Conservation (phyloP, 1,284 basidiomycete species). For the Pseudozyma hubeiensis region DNA sequence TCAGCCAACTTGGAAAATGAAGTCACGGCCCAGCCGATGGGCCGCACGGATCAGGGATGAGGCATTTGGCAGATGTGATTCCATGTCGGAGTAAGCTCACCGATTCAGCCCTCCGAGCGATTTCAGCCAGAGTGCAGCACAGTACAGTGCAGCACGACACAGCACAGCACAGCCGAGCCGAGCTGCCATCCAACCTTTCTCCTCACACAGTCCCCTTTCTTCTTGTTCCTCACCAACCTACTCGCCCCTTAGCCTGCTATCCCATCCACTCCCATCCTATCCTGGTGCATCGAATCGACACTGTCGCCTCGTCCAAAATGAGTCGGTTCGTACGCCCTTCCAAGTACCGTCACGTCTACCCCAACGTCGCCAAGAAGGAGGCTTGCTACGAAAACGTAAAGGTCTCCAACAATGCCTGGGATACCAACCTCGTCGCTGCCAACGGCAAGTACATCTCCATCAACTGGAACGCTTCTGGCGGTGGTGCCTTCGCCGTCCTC, state of each 20-base stretch:
- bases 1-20: too few relatives aligned
- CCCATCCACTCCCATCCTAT: neutral
- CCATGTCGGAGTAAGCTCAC: too few relatives aligned
- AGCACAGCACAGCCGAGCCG: constrained; percentile 18
- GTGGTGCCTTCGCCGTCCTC: constrained; percentile 92
- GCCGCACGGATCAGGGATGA: constrained; percentile 32
- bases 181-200: too few relatives aligned
- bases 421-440: constrained; percentile 91
- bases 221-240: too few relatives aligned
- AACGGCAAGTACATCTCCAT: constrained; percentile 79
- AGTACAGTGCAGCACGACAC: neutral
- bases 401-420: constrained; percentile 77
- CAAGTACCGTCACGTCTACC: constrained; percentile 86
- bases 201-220: too few relatives aligned
- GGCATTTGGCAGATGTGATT: neutral
- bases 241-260: too few relatives aligned
- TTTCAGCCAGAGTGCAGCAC: neutral
- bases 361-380: constrained; percentile 70
- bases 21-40: constrained; percentile 4
- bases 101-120: too few relatives aligned
- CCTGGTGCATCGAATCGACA: too few relatives aligned
- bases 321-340: constrained; percentile 75
- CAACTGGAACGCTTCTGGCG: constrained; percentile 94
- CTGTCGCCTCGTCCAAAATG: constrained; percentile 14
- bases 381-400: constrained; percentile 85